These are phyloP conservation scores for Exophiala xenobiotica DNA, from an alignment of 2,329 filamentous ascomycete species.

Conservation along the genomic window DNA sequence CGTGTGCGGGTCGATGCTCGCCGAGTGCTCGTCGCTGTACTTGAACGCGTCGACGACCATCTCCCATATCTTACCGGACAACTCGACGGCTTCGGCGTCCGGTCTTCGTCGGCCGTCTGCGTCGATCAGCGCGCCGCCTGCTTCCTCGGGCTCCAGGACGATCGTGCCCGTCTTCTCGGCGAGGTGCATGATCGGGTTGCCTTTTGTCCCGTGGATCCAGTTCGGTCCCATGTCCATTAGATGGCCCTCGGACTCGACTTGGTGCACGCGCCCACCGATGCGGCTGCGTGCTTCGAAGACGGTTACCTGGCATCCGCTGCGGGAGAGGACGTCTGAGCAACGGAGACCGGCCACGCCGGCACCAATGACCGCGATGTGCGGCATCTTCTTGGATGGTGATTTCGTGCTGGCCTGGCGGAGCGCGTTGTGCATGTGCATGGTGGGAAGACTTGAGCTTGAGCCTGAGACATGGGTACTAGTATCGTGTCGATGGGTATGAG, in stretches of 20 bases:
- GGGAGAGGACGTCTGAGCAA: conserved; percentile 58
- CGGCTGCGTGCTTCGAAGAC: conserved; percentile 60
- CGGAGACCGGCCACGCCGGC: conserved; percentile 60
- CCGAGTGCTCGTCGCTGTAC: conserved; percentile 55
- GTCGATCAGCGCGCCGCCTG: conserved; percentile 48
- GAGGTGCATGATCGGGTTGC: conserved; percentile 60
- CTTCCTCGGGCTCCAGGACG: conserved; percentile 54
- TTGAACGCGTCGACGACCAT: conserved; percentile 60
- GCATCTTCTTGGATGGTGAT: conserved; percentile 38
- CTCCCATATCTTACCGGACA: conserved; percentile 54
- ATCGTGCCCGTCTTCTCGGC: conserved; percentile 53
- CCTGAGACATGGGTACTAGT: too few species aligned
- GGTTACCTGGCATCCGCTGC: conserved; percentile 57
- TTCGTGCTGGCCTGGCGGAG: conserved; percentile 10
- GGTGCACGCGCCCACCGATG: conserved; percentile 58
- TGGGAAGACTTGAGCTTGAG: background rate
- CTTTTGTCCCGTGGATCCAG: conserved; percentile 63
- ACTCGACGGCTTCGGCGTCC: conserved; percentile 34
- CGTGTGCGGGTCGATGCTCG: conserved; percentile 49
- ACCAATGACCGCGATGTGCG: conserved; percentile 59
- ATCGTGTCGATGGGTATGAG: too few species aligned
- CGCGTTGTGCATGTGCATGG: conserved; percentile 9
- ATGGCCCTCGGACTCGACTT: conserved; percentile 49
- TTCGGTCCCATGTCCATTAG: conserved; percentile 63
- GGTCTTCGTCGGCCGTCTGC: conserved; percentile 45